phyloP scores from a whole-genome alignment of 2,329 filamentous ascomycete species.

The Beauveria pseudobassiana region DNA sequence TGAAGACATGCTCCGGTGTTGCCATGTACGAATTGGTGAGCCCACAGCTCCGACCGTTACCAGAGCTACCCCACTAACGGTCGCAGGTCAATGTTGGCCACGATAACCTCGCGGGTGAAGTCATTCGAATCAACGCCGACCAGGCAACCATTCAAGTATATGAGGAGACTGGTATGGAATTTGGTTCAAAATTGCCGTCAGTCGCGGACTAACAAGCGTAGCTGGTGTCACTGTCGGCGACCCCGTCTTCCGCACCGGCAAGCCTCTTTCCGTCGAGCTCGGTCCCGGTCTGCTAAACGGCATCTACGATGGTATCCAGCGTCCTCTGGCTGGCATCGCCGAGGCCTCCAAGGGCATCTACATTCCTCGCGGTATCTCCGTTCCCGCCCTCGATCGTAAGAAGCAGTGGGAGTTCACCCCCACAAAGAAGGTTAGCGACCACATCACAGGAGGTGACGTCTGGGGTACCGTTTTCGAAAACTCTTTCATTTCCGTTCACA shows the following conservation, averaged over 20 bases:
- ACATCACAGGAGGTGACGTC: constrained; percentile 92
- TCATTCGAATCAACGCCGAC: constrained; percentile 94
- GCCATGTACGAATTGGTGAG: constrained; percentile 98
- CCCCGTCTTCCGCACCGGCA: constrained; percentile 81
- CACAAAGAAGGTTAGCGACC: constrained; percentile 86
- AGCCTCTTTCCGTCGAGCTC: constrained; percentile 94
- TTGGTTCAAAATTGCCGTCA: not conserved
- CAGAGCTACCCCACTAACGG: constrained; percentile 7
- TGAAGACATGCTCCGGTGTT: constrained; percentile 95
- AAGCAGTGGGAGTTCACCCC: constrained; percentile 98
- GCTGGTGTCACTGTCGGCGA: constrained; percentile 95
- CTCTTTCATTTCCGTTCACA: constrained; percentile 88
- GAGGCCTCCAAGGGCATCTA: constrained; percentile 80
- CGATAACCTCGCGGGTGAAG: constrained; percentile 87
- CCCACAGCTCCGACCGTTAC: constrained; percentile 11
- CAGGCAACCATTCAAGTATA: constrained; percentile 98
- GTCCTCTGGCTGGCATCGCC: constrained; percentile 81
- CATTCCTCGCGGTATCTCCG: constrained; percentile 87
- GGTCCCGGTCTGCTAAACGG: constrained; percentile 96
- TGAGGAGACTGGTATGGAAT: constrained; percentile 80
- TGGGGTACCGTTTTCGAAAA: constrained; percentile 96
- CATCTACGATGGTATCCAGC: constrained; percentile 98
- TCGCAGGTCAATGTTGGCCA: constrained; percentile 80
- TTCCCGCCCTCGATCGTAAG: constrained; percentile 78
- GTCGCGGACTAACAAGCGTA: constrained; percentile 26